A percentile compares a stretch with the other conserved stretches of the same genome.
These are phyloP conservation scores for Monosporozyma yasuniensis DNA, from an alignment of 805 yeast genomes.

Conservation along the genomic window DNA sequence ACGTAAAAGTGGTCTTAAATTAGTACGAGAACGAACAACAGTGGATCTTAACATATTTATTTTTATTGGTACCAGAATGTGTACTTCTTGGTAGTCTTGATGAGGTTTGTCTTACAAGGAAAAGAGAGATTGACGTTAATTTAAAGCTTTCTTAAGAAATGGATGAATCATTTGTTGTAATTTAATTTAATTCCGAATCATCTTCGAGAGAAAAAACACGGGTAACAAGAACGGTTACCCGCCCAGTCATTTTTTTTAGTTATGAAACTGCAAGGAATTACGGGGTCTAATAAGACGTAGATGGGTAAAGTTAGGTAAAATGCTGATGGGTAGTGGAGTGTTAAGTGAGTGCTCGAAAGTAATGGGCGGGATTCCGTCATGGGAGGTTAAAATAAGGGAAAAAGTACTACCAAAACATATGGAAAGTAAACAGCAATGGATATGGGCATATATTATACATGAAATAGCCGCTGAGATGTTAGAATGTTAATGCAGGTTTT, in stretches of 20 bases:
- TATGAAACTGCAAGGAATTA: not conserved
- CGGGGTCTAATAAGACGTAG: no score
- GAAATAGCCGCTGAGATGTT: not conserved
- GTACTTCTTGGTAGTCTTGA: not conserved
- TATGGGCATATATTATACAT: not conserved
- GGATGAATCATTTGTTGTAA: not conserved
- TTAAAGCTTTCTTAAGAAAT: not conserved
- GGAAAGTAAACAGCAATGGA: no score
- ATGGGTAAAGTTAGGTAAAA: no score
- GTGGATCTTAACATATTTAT: constrained; percentile 16
- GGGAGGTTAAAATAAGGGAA: no score
- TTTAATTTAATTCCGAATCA: not conserved
- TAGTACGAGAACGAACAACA: constrained; percentile 10
- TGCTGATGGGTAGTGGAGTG: no score
- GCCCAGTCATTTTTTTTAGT: no score
- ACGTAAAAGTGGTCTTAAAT: constrained; percentile 13
- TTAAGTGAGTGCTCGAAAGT: no score
- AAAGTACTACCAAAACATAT: no score
- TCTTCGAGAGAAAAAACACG: not conserved
- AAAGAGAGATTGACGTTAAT: not conserved
- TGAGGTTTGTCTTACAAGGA: not conserved
- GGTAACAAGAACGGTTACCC: not conserved
- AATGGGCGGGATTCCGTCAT: no score
- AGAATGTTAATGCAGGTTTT: no score
- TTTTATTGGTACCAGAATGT: not conserved